phyloP scores from a whole-genome alignment of 1,139 yeast genomes.

The Candida sojae region DNA sequence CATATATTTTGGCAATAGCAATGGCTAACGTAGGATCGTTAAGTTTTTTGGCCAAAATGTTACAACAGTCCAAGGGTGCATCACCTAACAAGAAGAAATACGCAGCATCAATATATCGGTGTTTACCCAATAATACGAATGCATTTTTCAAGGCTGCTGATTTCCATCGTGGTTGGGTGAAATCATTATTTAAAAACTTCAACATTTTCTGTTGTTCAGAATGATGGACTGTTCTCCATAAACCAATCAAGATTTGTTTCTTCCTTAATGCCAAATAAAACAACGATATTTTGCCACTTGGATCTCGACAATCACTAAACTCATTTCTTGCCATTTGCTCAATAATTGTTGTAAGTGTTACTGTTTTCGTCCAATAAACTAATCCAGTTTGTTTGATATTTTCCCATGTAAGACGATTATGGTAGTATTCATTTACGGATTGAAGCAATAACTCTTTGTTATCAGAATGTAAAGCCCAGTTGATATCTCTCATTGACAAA shows the following conservation, averaged over 20 bases:
- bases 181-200: constrained; percentile 75
- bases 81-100: constrained; percentile 85
- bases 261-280: constrained; percentile 77
- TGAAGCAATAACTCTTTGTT: constrained; percentile 68
- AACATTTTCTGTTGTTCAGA: constrained; percentile 83
- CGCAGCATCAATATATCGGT: constrained; percentile 85
- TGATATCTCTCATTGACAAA: constrained; percentile 76
- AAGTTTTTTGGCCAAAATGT: constrained; percentile 67
- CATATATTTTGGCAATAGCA: constrained; percentile 73
- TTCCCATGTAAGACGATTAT: constrained; percentile 57
- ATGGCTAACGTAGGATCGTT: constrained; percentile 73
- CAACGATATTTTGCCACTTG: constrained; percentile 67
- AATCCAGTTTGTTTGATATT: constrained; percentile 63
- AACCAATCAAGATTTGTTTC: constrained; percentile 72
- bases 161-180: constrained; percentile 71
- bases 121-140: constrained; percentile 84
- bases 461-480: constrained; percentile 87
- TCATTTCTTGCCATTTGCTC: constrained; percentile 75
- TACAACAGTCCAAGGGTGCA: constrained; percentile 73
- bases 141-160: constrained; percentile 93
- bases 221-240: constrained; percentile 83
- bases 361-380: constrained; percentile 70
- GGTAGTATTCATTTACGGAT: constrained; percentile 50
- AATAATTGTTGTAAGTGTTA: constrained; percentile 48
- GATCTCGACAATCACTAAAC: constrained; percentile 65